Conservation (phyloP, 2,329 filamentous ascomycete genomes). For the Exophiala aquamarina region DNA sequence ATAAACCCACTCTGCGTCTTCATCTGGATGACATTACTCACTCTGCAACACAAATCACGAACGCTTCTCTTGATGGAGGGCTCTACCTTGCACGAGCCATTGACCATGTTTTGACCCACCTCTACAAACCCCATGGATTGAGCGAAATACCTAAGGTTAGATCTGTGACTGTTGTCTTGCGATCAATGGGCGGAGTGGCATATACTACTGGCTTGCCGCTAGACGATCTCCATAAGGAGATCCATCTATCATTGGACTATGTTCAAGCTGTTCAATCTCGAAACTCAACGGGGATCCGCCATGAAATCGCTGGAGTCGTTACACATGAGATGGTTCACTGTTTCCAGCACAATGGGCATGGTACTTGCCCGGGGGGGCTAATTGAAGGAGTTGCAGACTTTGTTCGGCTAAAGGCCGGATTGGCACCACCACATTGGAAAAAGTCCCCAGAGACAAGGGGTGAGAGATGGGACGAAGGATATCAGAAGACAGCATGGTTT, state of each 20-base stretch:
- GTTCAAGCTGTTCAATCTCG: slow-evolving; percentile 42
- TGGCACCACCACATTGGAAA: slow-evolving; percentile 84
- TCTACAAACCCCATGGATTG: slow-evolving; percentile 58
- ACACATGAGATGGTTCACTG: slow-evolving; percentile 95
- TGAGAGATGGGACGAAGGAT: slow-evolving; percentile 80
- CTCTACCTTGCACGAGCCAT: slow-evolving; percentile 64
- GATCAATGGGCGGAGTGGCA: slow-evolving; percentile 78
- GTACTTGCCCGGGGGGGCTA: slow-evolving; percentile 67
- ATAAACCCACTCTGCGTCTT: slow-evolving; percentile 25
- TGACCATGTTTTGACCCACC: slow-evolving; percentile 65
- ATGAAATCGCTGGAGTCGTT: slow-evolving; percentile 78
- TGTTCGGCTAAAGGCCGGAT: slow-evolving; percentile 72
- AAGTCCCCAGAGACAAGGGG: slow-evolving; percentile 44
- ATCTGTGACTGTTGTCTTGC: slow-evolving; percentile 80
- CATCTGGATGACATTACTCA: slow-evolving; percentile 47
- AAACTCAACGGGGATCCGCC: slow-evolving; percentile 18
- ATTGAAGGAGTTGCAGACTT: slow-evolving; percentile 93
- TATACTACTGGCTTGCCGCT: slow-evolving; percentile 81
- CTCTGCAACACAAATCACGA: slow-evolving; percentile 65
- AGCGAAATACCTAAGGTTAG: slow-evolving; percentile 57
- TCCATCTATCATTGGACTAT: slow-evolving; percentile 81
- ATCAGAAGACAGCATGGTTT: slow-evolving; percentile 90
- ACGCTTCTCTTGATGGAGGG: slow-evolving; percentile 63
- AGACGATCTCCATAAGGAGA: slow-evolving; percentile 86
- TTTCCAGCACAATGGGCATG: slow-evolving; percentile 74